These are phyloP conservation scores for Quercus gilva DNA, from an alignment of 306 rosid genomes.

Conservation along the genomic window DNA sequence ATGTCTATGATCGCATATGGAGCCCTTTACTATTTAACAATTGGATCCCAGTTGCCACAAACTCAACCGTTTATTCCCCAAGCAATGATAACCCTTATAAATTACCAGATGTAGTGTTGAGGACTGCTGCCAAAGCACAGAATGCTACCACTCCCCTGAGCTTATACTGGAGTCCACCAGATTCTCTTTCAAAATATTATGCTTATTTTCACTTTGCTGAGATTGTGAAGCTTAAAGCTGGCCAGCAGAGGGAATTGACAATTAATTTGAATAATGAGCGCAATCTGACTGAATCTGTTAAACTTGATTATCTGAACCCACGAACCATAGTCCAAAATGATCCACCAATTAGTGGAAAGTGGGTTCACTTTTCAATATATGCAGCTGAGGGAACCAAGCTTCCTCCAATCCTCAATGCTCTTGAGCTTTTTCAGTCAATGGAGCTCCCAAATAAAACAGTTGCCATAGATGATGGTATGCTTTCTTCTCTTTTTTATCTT, in stretches of 20 bases:
- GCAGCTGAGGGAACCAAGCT: conserved; percentile 25
- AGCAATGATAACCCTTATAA: not conserved
- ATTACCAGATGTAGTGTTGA: conserved; percentile 9
- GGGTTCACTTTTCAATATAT: not conserved
- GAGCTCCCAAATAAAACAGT: too few relatives aligned
- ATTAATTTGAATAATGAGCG: conserved; percentile 21
- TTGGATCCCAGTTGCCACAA: not conserved
- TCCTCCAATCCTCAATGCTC: conserved; percentile 55
- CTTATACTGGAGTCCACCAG: too few relatives aligned
- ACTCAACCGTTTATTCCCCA: not conserved
- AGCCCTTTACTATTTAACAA: not conserved
- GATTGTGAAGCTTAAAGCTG: conserved; percentile 19
- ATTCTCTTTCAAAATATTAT: not conserved
- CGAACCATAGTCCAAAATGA: not conserved
- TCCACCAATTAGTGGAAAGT: not conserved
- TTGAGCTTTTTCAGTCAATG: conserved; percentile 16
- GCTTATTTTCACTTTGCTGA: conserved; percentile 22
- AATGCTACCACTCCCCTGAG: not conserved
- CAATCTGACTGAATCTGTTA: not conserved
- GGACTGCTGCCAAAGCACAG: not conserved
- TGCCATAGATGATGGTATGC: too few relatives aligned
- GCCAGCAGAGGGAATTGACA: conserved; percentile 28
- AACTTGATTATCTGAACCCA: conserved; percentile 32
- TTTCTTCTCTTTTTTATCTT: too few relatives aligned
- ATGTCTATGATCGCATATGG: conserved; percentile 11